These are phyloP conservation scores for Turnera subulata DNA, from an alignment of 345 rosid genomes.

Conservation along the genomic window DNA sequence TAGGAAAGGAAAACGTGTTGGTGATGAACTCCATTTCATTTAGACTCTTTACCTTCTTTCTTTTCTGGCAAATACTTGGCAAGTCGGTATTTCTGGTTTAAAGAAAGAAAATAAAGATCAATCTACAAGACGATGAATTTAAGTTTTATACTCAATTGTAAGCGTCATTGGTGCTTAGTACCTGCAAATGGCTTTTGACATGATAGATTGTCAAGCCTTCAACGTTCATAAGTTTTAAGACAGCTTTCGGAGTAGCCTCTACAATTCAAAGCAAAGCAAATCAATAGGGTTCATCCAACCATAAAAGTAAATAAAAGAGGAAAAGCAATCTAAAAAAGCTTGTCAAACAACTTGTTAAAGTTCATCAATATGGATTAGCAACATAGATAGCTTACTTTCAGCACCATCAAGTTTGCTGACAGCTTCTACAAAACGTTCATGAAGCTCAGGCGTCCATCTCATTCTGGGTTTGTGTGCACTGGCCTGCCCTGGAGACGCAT, in stretches of 20 bases:
- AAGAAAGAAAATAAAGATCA: background rate
- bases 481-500: slow-evolving; percentile 38
- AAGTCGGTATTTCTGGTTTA: slow-evolving; percentile 78
- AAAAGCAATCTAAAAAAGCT: no score
- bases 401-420: slow-evolving; percentile 82
- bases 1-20: no score
- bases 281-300: no score
- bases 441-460: slow-evolving; percentile 97
- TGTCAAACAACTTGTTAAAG: no score
- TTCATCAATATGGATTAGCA: no score
- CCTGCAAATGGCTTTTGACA: slow-evolving; percentile 97
- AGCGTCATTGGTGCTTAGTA: slow-evolving; percentile 20
- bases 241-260: slow-evolving; percentile 96
- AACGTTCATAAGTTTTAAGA: slow-evolving; percentile 82
- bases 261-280: slow-evolving; percentile 23
- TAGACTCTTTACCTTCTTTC: slow-evolving; percentile 65
- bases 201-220: slow-evolving; percentile 90
- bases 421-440: slow-evolving; percentile 63
- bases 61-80: slow-evolving; percentile 89
- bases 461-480: slow-evolving; percentile 68
- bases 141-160: background rate
- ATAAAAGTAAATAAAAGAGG: no score
- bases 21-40: background rate
- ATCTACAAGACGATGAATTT: background rate
- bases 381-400: slow-evolving; percentile 55